A percentile compares a stretch with the other conserved stretches of the same genome.
Conservation (phyloP, 2,329 filamentous ascomycete genomes). For the Diplodia sapinea region DNA sequence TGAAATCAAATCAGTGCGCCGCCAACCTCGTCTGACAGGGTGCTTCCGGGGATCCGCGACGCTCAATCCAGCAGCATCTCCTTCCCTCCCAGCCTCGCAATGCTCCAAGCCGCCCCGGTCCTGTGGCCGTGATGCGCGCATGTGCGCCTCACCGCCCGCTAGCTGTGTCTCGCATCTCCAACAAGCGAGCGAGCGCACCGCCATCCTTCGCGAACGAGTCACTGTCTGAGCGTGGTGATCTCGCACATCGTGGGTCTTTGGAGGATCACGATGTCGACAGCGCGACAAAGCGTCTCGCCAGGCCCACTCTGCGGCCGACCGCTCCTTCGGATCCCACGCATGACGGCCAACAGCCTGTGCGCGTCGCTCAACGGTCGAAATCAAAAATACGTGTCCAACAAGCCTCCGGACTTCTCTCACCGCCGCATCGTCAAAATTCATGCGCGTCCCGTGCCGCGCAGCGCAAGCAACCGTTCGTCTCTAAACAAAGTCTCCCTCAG, state of each 20-base stretch:
- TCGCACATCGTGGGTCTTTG: constrained; percentile 25
- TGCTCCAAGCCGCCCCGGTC: neutral
- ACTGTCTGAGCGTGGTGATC: constrained; percentile 27
- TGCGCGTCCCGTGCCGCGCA: constrained; percentile 20
- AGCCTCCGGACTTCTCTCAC: constrained; percentile 7
- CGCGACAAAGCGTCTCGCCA: constrained; percentile 23
- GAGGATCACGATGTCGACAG: constrained; percentile 29
- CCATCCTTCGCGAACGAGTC: constrained; percentile 20
- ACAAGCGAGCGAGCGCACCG: constrained; percentile 24
- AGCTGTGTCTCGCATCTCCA: constrained; percentile 21
- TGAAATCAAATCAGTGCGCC: constrained; percentile 17
- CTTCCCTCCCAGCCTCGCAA: constrained; percentile 8
- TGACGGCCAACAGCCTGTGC: constrained; percentile 25
- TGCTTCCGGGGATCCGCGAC: constrained; percentile 13
- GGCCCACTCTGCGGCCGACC: constrained; percentile 25
- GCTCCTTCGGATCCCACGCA: constrained; percentile 29
- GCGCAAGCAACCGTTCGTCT: neutral
- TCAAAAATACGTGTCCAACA: constrained; percentile 23
- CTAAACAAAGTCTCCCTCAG: constrained; percentile 13
- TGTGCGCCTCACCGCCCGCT: constrained; percentile 24
- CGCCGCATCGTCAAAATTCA: constrained; percentile 23
- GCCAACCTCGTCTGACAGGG: neutral
- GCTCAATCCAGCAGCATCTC: constrained; percentile 24
- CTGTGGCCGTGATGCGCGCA: constrained; percentile 5
- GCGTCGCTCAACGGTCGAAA: constrained; percentile 22